These are phyloP conservation scores for Talaromyces marneffei DNA, from an alignment of 2,329 filamentous ascomycete genomes.

Conservation along the genomic window DNA sequence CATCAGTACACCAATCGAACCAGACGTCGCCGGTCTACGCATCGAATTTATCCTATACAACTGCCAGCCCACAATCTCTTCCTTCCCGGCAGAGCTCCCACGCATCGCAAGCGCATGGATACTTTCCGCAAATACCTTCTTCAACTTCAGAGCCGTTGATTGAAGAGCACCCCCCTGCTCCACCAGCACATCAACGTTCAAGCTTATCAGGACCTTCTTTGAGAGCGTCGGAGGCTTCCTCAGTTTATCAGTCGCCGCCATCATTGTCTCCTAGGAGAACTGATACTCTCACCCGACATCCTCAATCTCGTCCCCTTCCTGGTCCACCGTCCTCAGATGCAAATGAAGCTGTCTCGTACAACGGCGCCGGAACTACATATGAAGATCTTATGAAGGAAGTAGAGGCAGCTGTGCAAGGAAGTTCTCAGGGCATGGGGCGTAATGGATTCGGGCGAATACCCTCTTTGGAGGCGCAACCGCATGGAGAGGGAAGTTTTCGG, in stretches of 20 bases:
- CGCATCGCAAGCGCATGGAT: constrained; percentile 17
- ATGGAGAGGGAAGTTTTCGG: constrained; percentile 16
- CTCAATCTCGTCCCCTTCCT: constrained; percentile 54
- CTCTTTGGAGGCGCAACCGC: not conserved
- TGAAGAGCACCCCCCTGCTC: constrained; percentile 31
- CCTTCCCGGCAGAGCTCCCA: constrained; percentile 10
- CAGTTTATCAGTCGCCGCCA: constrained; percentile 49
- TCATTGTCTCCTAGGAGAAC: constrained; percentile 47
- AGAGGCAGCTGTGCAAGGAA: constrained; percentile 45
- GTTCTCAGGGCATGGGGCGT: constrained; percentile 4
- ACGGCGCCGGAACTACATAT: constrained; percentile 32
- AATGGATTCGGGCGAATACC: not conserved
- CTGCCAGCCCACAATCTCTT: constrained; percentile 8
- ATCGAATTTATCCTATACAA: constrained; percentile 20
- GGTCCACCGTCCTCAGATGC: constrained; percentile 42
- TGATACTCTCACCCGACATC: constrained; percentile 52
- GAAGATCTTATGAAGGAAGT: constrained; percentile 56
- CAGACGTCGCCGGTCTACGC: constrained; percentile 22
- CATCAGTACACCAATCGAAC: constrained; percentile 26
- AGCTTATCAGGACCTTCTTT: constrained; percentile 28
- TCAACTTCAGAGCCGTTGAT: constrained; percentile 7
- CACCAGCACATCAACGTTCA: constrained; percentile 28
- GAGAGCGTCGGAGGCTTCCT: constrained; percentile 40
- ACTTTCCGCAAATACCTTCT: constrained; percentile 5
- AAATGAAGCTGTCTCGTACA: constrained; percentile 36